phyloP scores from a whole-genome alignment of 1,284 basidiomycete species.

The Pterula multifida region DNA sequence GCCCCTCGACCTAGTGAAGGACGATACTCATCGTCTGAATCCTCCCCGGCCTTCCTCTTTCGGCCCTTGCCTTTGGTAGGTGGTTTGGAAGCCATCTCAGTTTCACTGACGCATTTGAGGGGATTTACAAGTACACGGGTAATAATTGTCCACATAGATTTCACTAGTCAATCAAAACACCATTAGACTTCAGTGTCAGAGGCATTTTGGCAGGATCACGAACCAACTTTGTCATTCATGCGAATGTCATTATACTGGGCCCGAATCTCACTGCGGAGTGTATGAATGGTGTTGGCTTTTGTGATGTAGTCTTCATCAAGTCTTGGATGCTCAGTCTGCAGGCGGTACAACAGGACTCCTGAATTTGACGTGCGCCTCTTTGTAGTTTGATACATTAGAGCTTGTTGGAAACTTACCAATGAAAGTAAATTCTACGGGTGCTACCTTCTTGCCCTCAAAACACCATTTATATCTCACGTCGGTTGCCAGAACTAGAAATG shows the following conservation, averaged over 20 bases:
- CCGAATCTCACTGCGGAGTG: conserved; percentile 42
- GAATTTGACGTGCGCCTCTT: too few species aligned
- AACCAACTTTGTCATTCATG: conserved; percentile 38
- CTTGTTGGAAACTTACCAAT: conserved; percentile 32
- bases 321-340: conserved; percentile 24
- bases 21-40: conserved; percentile 33
- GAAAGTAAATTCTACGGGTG: conserved; percentile 67
- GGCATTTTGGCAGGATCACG: background rate
- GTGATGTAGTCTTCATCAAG: conserved; percentile 17
- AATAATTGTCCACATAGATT: conserved; percentile 44
- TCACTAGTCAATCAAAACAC: conserved; percentile 10
- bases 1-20: conserved; percentile 24
- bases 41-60: conserved; percentile 17
- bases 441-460: conserved; percentile 40
- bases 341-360: conserved; percentile 49
- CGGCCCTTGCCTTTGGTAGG: conserved; percentile 16
- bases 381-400: conserved; percentile 1
- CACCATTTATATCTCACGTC: conserved; percentile 23
- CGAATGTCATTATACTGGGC: conserved; percentile 45
- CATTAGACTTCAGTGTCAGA: background rate
- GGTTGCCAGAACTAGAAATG: conserved; percentile 41
- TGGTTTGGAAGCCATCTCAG: background rate
- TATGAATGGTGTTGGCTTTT: conserved; percentile 36
- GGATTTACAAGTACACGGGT: conserved; percentile 23
- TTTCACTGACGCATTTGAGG: conserved; percentile 5